phyloP scores from a whole-genome alignment of 1,284 basidiomycete species.

The Cutaneotrichosporon spelunceum region DNA sequence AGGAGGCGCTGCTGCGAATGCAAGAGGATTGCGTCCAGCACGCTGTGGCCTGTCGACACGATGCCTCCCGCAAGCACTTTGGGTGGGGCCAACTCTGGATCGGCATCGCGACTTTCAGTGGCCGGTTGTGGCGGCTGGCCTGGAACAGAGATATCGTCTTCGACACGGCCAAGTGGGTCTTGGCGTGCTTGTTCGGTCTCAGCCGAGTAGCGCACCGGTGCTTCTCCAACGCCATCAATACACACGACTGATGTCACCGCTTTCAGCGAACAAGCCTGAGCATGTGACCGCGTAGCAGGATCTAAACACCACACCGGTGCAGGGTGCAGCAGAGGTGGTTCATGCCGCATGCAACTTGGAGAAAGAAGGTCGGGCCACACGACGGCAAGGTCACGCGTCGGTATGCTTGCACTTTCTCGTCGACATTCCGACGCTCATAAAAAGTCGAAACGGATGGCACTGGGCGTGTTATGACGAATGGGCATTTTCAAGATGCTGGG shows the following conservation, averaged over 20 bases:
- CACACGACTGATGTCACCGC: constrained; percentile 35
- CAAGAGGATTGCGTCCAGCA: constrained; percentile 49
- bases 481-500: too few species aligned
- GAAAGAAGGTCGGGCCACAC: too few species aligned
- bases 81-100: background rate
- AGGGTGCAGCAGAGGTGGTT: too few species aligned
- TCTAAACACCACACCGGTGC: too few species aligned
- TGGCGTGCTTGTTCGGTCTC: constrained; percentile 8
- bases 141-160: background rate
- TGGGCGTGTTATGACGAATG: too few species aligned
- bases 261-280: background rate
- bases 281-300: too few species aligned
- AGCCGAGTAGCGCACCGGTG: background rate
- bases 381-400: too few species aligned
- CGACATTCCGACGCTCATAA: too few species aligned
- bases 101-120: background rate
- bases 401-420: too few species aligned
- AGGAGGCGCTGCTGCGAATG: constrained; percentile 50
- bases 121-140: background rate
- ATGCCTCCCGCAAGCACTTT: background rate
- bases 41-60: constrained; percentile 31
- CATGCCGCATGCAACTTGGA: too few species aligned
- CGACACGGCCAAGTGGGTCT: background rate
- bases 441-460: too few species aligned
- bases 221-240: constrained; percentile 33